Evolutionary conservation across 192 early-diverging fungal genomes (phyloP).

Genomic region (Backusella parvicylindrica): DNA sequence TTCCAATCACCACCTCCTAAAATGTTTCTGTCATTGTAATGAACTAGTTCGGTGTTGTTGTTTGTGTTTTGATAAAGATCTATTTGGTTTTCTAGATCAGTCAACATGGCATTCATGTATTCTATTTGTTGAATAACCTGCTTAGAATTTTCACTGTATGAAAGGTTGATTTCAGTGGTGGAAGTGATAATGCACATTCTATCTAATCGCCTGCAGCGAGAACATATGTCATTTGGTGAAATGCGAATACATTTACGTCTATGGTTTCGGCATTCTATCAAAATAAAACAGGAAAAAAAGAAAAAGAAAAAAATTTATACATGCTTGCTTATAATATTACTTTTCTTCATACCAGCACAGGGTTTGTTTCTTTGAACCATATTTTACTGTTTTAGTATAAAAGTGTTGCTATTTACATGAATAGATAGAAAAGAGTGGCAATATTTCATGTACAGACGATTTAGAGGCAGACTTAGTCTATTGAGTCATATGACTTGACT

Average conservation of each 20-base stretch:
- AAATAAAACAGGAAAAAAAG: neutral
- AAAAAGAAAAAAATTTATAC: neutral
- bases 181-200: neutral
- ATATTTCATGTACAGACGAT: neutral
- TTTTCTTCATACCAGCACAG: neutral
- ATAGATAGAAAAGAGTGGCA: neutral
- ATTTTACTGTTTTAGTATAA: neutral
- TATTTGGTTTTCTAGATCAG: neutral
- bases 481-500: neutral
- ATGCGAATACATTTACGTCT: neutral
- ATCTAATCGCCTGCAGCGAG: neutral
- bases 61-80: neutral
- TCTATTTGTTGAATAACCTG: neutral
- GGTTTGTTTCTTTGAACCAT: neutral
- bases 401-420: neutral
- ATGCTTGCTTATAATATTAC: neutral
- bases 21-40: too few species aligned
- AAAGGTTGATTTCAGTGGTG: neutral
- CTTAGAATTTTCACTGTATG: neutral
- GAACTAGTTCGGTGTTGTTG: too few species aligned
- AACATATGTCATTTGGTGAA: neutral
- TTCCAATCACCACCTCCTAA: neutral
- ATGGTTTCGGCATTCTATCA: neutral
- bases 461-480: neutral
- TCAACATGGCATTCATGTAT: neutral